phyloP scores from a whole-genome alignment of 2,329 filamentous ascomycete species.

The Fusarium pseudonygamai region DNA sequence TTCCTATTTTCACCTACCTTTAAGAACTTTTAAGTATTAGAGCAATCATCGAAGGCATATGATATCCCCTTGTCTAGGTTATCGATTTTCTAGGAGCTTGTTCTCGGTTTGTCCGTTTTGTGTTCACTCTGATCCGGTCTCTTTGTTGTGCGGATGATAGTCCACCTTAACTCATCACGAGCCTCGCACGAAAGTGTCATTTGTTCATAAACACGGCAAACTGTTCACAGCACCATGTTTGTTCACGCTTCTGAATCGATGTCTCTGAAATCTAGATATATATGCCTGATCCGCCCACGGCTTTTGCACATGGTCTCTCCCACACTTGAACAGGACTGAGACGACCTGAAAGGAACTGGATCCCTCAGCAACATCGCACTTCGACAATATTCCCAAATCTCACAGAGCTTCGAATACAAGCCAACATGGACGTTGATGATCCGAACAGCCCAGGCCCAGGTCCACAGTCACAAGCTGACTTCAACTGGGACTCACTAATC shows the following conservation, averaged over 20 bases:
- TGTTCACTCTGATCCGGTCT: not conserved
- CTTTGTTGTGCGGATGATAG: not conserved
- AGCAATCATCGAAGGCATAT: rapidly evolving
- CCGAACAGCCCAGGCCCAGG: not conserved
- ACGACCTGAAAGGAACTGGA: not conserved
- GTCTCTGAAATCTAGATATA: not conserved
- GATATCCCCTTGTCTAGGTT: not conserved
- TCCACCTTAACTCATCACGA: not conserved
- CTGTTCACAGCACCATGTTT: not conserved
- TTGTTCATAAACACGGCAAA: not conserved
- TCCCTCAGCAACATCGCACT: rapidly evolving
- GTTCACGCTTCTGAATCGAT: not conserved
- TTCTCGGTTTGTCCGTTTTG: not conserved
- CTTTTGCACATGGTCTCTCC: not conserved
- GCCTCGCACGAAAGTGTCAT: not conserved
- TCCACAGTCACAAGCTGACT: too few relatives aligned
- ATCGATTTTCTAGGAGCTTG: rapidly evolving
- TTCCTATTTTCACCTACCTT: too few relatives aligned
- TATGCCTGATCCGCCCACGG: not conserved
- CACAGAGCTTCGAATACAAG: rapidly evolving
- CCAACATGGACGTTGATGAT: not conserved
- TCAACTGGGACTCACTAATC: not conserved
- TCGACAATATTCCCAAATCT: too few relatives aligned
- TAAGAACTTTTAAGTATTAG: not conserved
- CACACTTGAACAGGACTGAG: not conserved